phyloP scores from a whole-genome alignment of 306 rosid genomes.

The Pyrus pyrifolia region DNA sequence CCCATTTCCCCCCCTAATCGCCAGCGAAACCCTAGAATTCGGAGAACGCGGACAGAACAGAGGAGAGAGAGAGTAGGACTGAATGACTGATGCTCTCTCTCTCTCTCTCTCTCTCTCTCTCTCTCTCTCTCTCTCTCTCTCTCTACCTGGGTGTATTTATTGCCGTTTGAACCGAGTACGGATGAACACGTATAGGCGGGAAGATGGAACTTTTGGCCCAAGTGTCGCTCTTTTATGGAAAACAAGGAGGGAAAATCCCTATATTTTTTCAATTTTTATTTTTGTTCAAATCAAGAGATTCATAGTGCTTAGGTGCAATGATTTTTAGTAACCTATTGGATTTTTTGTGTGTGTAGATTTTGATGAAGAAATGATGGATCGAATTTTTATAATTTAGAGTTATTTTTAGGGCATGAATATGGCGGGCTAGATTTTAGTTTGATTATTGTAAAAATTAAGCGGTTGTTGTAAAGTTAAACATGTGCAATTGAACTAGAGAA shows the following conservation, averaged over 20 bases:
- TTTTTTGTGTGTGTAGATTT: background rate
- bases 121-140: background rate
- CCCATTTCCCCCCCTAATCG: background rate
- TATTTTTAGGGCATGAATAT: background rate
- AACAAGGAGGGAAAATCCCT: background rate
- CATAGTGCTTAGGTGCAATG: background rate
- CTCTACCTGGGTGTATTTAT: background rate
- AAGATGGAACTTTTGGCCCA: background rate
- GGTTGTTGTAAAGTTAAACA: fast-evolving
- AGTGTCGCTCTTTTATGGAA: background rate
- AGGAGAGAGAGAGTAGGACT: background rate
- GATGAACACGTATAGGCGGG: conserved; percentile 2
- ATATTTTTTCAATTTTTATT: background rate
- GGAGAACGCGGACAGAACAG: background rate
- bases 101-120: background rate
- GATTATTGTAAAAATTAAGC: background rate
- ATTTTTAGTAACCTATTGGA: background rate
- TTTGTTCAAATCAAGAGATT: background rate
- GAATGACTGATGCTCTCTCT: background rate
- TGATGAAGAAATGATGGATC: background rate
- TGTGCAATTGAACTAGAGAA: background rate
- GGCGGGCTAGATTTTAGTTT: background rate
- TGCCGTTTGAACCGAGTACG: background rate
- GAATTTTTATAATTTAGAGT: background rate
- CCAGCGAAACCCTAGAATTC: background rate